Base-by-base conservation (phyloP, 2,329 filamentous ascomycete genomes). In the Curvularia sp. region DNA sequence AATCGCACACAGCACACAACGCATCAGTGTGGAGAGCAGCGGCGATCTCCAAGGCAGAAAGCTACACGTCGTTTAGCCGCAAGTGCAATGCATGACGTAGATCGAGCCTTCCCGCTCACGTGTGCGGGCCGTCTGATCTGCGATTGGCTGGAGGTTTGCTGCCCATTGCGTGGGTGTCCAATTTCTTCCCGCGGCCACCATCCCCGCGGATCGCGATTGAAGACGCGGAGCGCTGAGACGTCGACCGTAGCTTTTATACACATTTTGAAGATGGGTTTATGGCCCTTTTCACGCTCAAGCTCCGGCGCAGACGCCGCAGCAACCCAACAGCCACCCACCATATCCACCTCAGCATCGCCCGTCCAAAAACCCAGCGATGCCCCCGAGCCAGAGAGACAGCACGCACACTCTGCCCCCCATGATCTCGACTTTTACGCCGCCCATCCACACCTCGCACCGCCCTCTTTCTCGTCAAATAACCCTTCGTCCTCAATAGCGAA, bases 371-470 rank as follows among this genome's bases (percentile, higher is more conserved):
- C 52, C 47, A 55, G 42, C 28, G 48, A 60, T 39, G 55, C 65
- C 63, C 57, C 58, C 9, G 35, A 44, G 22, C 44, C 64, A 59
- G 72, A 63, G 4, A 48, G 13, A 28, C 48, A 43, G n/a, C 48
- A 51, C 65, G 55, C 66, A 20, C 35, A 55, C 22, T 77, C 66
- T 73, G 79, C 84, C 67, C 83, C 63, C 33, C 62, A 67, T 57
- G 82, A 86, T 62, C 77, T 80, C 50, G 85, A 87, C 67, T 80
- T 87, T 66, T 79, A 82, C 60, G 76, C 80, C 57, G 78, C 87
- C 52, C 77, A 86, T 55, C 80, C 81, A 61, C 80, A 82, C 58
- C 78, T 85, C 67, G 74, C 80, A 56, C 72, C 67, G 51, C 63
- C 64, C 38, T 53, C 70, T 53, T 42, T 70, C 57, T 51, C 60